These are phyloP conservation scores for Hyaloscypha hepaticicola DNA, from an alignment of 495 filamentous ascomycete species.

Conservation along the genomic window DNA sequence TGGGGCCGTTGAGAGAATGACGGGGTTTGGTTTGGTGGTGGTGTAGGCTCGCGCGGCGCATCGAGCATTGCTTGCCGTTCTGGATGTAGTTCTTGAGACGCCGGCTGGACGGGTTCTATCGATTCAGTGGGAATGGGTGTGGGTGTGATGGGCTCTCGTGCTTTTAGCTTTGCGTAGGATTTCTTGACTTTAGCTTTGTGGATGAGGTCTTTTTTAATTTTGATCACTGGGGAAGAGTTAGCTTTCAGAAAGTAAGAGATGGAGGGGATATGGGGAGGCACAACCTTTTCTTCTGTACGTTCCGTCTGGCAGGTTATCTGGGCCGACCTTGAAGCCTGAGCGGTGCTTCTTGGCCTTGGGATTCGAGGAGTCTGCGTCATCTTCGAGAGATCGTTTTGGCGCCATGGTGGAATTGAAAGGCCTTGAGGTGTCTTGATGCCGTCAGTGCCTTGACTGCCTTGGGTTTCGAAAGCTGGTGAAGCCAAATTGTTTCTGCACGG, in stretches of 20 bases:
- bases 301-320: constrained; percentile 90
- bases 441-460: background rate
- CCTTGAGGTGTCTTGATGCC: background rate
- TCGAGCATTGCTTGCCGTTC: constrained; percentile 69
- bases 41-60: constrained; percentile 36
- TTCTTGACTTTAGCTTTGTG: constrained; percentile 94
- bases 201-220: constrained; percentile 89
- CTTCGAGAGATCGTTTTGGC: constrained; percentile 59
- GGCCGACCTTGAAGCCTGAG: constrained; percentile 70
- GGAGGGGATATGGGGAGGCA: background rate
- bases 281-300: constrained; percentile 86
- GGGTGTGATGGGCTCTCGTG: constrained; percentile 39
- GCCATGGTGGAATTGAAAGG: constrained; percentile 50
- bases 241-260: background rate
- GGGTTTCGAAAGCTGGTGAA: too few relatives aligned
- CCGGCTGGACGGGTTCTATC: constrained; percentile 19
- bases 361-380: constrained; percentile 37
- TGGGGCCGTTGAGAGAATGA: constrained; percentile 4
- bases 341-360: constrained; percentile 46
- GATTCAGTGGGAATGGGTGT: constrained; percentile 1
- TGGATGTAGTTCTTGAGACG: constrained; percentile 63
- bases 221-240: constrained; percentile 62
- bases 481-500: too few relatives aligned
- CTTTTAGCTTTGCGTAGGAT: constrained; percentile 84
- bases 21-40: constrained; percentile 16